A percentile compares a stretch with the other conserved stretches of the same genome.
Conservation (phyloP, 1,284 basidiomycete genomes). For the Entoloma clypeatum region DNA sequence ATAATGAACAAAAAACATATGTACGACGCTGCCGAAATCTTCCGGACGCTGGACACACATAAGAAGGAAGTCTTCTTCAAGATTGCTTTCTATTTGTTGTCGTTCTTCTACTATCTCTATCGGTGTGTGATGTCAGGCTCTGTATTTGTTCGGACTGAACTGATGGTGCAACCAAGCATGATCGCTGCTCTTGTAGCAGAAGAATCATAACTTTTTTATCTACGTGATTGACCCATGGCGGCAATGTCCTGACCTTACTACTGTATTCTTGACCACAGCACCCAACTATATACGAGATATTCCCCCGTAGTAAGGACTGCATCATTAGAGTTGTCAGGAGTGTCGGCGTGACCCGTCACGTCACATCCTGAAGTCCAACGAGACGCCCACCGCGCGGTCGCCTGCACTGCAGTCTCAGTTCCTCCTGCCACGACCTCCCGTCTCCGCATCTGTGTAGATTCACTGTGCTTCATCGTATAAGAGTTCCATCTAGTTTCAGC, state of each 20-base stretch:
- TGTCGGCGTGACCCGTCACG: too few species aligned
- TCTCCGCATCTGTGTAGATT: too few species aligned
- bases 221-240: background rate
- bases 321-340: too few species aligned
- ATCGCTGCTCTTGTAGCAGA: conserved; percentile 83
- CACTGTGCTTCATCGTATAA: too few species aligned
- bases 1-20: conserved; percentile 94
- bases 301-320: too few species aligned
- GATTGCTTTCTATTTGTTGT: conserved; percentile 90
- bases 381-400: background rate
- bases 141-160: background rate
- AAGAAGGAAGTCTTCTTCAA: conserved; percentile 98
- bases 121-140: conserved; percentile 42
- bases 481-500: too few species aligned
- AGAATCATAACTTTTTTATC: too few species aligned
- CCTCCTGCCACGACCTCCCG: conserved; percentile 8
- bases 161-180: conserved; percentile 52
- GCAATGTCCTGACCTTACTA: background rate
- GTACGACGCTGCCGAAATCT: conserved; percentile 99
- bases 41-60: conserved; percentile 91
- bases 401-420: background rate
- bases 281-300: too few species aligned
- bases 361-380: background rate
- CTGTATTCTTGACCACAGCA: too few species aligned
- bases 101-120: conserved; percentile 97